A percentile compares a stretch with the other conserved stretches of the same genome.
Conservation (phyloP, 352 stramenopile genomes). For the Phytophthora macrochlamydospora region DNA sequence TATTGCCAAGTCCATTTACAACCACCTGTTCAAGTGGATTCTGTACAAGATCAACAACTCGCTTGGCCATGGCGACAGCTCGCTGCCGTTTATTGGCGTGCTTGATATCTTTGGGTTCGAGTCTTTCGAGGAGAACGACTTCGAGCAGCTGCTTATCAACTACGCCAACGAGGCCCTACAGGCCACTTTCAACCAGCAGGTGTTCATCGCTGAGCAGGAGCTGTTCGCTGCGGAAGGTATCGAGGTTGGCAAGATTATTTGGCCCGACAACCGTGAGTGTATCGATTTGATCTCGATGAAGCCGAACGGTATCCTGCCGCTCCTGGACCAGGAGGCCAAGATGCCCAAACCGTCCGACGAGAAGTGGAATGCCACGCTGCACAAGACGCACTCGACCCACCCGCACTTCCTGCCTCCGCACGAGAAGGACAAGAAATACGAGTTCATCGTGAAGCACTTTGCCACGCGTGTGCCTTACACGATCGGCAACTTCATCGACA, state of each 20-base stretch:
- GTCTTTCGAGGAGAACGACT: slow-evolving; percentile 94
- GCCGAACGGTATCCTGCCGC: slow-evolving; percentile 78
- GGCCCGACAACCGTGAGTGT: slow-evolving; percentile 85
- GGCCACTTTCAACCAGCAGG: slow-evolving; percentile 90
- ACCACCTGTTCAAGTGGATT: slow-evolving; percentile 89
- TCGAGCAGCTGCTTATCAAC: slow-evolving; percentile 92
- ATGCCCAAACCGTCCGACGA: slow-evolving; percentile 83
- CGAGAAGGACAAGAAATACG: slow-evolving; percentile 90
- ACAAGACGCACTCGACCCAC: slow-evolving; percentile 79
- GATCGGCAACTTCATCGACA: slow-evolving; percentile 95
- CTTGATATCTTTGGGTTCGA: slow-evolving; percentile 99
- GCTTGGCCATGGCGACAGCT: slow-evolving; percentile 77
- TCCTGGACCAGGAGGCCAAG: slow-evolving; percentile 83
- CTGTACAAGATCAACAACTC: slow-evolving; percentile 83
- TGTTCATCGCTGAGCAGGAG: slow-evolving; percentile 89
- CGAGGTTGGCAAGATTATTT: slow-evolving; percentile 82
- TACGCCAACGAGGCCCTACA: slow-evolving; percentile 91
- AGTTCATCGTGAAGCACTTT: slow-evolving; percentile 97
- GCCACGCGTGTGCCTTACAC: slow-evolving; percentile 95
- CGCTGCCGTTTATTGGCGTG: slow-evolving; percentile 91
- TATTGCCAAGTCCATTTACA: slow-evolving; percentile 95
- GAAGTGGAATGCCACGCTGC: slow-evolving; percentile 85
- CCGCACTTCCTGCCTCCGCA: slow-evolving; percentile 79
- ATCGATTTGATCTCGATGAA: slow-evolving; percentile 86
- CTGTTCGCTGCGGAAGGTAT: slow-evolving; percentile 84